Base-by-base conservation (phyloP, 2,329 filamentous ascomycete genomes). In the Uncinocarpus reesii region DNA sequence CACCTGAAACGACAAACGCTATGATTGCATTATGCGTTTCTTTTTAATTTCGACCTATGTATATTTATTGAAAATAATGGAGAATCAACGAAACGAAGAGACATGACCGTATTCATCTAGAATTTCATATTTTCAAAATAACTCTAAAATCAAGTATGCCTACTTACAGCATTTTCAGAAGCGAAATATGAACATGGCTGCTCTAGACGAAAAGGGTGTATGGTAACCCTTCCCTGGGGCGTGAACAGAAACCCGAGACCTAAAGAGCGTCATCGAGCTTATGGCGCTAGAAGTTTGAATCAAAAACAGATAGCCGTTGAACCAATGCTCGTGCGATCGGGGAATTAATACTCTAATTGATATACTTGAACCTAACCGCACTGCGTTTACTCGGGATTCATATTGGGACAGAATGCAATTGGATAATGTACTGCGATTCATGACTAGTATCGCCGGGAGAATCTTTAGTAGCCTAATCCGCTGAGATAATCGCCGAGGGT, bases 401-500 rank as follows among this genome's bases (percentile, higher is more conserved):
- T 20, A 23, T 24, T 11, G 21, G 18, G 29, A 45, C n/a, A 36
- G 10, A 8, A 11, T 13, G 37, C n/a, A 41, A 18, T 41, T 41
- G 38, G 2, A 26, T 36, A 36, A 45, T 45, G 32, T 37, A 37
- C 42, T 45, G 21, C 29, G 21, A 26, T 20, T 37, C 31, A 45
- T 37, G 16, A 34, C 20, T 29, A 43, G 13, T 15, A 15, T 7
- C 24, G 4, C 10, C 15, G 29, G n/a, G 20, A 42, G 6, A 8
- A n/a, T 32, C 16, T 47, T 37, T 73, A 95, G 75, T 93, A 95
- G 56, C 80, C 79, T 55, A 78, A 73, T 60, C 79, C 77, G 66
- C 86, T 81, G 55, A 95, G 79, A 74, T 96, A 95, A 69, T 94
- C 86, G 61, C 79, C 87, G 54, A 98, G 77, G 60, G 80, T 75